Evolutionary conservation across 495 filamentous ascomycete species (phyloP).

Genomic region (Geopyxis carbonaria): DNA sequence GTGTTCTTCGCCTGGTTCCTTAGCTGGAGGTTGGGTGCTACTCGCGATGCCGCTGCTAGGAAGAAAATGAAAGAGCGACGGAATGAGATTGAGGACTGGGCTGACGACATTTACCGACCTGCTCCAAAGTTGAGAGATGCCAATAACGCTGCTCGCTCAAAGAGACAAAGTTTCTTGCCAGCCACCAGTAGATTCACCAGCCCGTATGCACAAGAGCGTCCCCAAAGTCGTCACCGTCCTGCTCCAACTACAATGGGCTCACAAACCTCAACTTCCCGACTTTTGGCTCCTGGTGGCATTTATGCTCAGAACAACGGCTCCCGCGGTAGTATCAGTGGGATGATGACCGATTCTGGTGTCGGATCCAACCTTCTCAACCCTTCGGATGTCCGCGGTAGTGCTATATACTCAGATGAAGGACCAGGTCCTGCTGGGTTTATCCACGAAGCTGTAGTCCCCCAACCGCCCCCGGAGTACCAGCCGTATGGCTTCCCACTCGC

Average conservation of each 20-base stretch:
- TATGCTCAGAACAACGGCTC: constrained; percentile 49
- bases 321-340: constrained; percentile 15
- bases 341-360: constrained; percentile 14
- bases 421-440: constrained; percentile 84
- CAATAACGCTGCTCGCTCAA: constrained; percentile 44
- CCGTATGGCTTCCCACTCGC: constrained; percentile 91
- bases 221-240: constrained; percentile 33
- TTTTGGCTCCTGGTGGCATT: constrained; percentile 50
- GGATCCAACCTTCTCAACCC: constrained; percentile 12
- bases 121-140: constrained; percentile 62
- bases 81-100: constrained; percentile 95
- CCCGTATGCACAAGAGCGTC: constrained; percentile 57
- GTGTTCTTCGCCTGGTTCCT: constrained; percentile 92
- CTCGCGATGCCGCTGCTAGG: constrained; percentile 43
- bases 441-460: constrained; percentile 86
- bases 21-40: constrained; percentile 59
- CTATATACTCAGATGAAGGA: constrained; percentile 37
- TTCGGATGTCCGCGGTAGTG: constrained; percentile 27
- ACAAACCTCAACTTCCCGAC: constrained; percentile 60
- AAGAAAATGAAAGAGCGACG: constrained; percentile 63
- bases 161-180: constrained; percentile 68
- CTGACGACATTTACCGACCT: constrained; percentile 87
- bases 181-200: constrained; percentile 90
- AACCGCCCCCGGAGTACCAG: constrained; percentile 94
- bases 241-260: constrained; percentile 89